phyloP scores from a whole-genome alignment of 1,284 basidiomycete genomes.

The Ustilago crameri region DNA sequence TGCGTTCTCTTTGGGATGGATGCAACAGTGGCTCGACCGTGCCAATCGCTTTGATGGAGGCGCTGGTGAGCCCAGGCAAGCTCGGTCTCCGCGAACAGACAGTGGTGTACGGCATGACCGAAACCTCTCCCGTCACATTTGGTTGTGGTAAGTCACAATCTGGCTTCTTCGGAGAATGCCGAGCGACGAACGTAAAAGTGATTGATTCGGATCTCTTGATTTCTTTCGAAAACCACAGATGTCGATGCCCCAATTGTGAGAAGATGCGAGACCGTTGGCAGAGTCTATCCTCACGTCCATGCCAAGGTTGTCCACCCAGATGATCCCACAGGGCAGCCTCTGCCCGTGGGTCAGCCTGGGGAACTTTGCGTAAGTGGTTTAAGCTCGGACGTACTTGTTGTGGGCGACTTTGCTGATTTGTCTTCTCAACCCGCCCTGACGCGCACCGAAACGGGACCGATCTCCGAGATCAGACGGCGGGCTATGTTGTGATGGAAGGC shows the following conservation, averaged over 20 bases:
- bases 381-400: background rate
- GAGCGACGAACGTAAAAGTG: no score
- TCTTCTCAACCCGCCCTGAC: slow-evolving; percentile 1
- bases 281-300: slow-evolving; percentile 78
- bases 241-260: slow-evolving; percentile 75
- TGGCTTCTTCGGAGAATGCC: no score
- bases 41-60: slow-evolving; percentile 77
- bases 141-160: slow-evolving; percentile 69
- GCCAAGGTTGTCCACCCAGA: slow-evolving; percentile 77
- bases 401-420: slow-evolving; percentile 6
- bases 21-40: slow-evolving; percentile 76
- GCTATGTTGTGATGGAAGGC: slow-evolving; percentile 82
- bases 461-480: slow-evolving; percentile 71
- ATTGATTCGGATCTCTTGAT: background rate
- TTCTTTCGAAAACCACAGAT: slow-evolving; percentile 10
- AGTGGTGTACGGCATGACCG: slow-evolving; percentile 71
- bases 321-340: slow-evolving; percentile 68
- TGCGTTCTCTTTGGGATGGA: background rate
- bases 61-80: slow-evolving; percentile 70
- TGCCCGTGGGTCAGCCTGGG: slow-evolving; percentile 72
- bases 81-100: slow-evolving; percentile 75
- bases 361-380: slow-evolving; percentile 73
- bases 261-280: slow-evolving; percentile 83
- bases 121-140: slow-evolving; percentile 79
- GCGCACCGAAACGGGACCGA: slow-evolving; percentile 11